phyloP scores from a whole-genome alignment of 2,329 filamentous ascomycete genomes.

The Hirsutella thompsonii region DNA sequence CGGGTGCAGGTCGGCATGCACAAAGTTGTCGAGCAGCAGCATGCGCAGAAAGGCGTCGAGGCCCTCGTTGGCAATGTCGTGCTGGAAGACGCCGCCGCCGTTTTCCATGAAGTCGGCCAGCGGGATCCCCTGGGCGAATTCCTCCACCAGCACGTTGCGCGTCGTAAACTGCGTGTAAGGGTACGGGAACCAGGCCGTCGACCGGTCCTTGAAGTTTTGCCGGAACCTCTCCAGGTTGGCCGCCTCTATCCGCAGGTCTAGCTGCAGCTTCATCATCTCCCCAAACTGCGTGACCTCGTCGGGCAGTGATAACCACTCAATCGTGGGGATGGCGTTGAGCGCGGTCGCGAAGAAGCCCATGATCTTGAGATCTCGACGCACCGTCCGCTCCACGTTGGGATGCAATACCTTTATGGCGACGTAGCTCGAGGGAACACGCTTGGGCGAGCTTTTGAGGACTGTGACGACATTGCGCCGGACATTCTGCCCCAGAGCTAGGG shows the following conservation, averaged over 20 bases:
- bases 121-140: conserved; percentile 91
- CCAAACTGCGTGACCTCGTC: conserved; percentile 92
- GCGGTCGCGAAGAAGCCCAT: conserved; percentile 83
- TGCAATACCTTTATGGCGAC: conserved; percentile 96
- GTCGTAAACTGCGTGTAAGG: conserved; percentile 90
- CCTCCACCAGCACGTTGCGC: conserved; percentile 82
- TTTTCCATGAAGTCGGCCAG: conserved; percentile 82
- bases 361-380: conserved; percentile 82
- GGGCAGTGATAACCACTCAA: conserved; percentile 93
- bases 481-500: conserved; percentile 46
- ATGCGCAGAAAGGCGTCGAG: conserved; percentile 93
- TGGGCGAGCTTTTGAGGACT: conserved; percentile 74
- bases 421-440: conserved; percentile 76
- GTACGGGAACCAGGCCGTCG: conserved; percentile 93
- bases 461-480: conserved; percentile 74
- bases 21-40: conserved; percentile 94
- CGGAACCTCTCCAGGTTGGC: conserved; percentile 83
- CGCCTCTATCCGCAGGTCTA: conserved; percentile 89
- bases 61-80: conserved; percentile 89
- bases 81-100: conserved; percentile 83
- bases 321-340: conserved; percentile 80
- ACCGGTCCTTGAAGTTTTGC: conserved; percentile 76
- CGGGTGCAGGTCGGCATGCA: conserved; percentile 90
- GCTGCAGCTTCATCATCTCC: conserved; percentile 96
- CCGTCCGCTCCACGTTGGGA: conserved; percentile 77